These are phyloP conservation scores for Ascocoryne sarcoides DNA, from an alignment of 2,329 filamentous ascomycete species.

Conservation along the genomic window DNA sequence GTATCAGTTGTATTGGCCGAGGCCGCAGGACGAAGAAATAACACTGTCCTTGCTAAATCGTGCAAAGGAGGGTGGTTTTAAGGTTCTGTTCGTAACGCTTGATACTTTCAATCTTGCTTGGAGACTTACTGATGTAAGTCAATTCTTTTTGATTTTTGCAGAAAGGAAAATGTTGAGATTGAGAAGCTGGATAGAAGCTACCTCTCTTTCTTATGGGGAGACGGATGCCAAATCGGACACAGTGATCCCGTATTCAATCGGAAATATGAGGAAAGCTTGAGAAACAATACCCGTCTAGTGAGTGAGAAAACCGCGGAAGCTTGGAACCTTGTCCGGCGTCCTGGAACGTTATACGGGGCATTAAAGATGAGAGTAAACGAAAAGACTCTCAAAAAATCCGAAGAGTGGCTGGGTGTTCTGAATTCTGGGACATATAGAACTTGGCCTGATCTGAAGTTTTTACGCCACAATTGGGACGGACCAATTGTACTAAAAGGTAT, in stretches of 20 bases:
- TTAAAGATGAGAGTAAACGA: not conserved
- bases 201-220: not conserved
- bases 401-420: not conserved
- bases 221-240: not conserved
- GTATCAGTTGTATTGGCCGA: constrained; percentile 71
- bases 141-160: not conserved
- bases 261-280: not conserved
- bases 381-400: not conserved
- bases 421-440: not conserved
- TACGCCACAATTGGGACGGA: constrained; percentile 53
- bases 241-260: not conserved
- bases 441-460: constrained; percentile 49
- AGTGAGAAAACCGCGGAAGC: not conserved
- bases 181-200: not conserved
- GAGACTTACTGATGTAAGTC: constrained; percentile 48
- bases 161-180: no score
- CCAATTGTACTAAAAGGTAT: constrained; percentile 57
- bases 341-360: not conserved
- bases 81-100: constrained; percentile 60
- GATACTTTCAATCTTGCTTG: constrained; percentile 64
- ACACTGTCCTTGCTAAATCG: constrained; percentile 54
- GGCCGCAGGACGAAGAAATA: constrained; percentile 46
- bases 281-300: not conserved
- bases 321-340: not conserved
- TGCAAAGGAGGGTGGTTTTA: constrained; percentile 53